Percentiles rank a stretch among this genome's conserved stretches.
Evolutionary conservation across 345 rosid genomes (phyloP).

Genomic region (Gossypium longicalyx): DNA sequence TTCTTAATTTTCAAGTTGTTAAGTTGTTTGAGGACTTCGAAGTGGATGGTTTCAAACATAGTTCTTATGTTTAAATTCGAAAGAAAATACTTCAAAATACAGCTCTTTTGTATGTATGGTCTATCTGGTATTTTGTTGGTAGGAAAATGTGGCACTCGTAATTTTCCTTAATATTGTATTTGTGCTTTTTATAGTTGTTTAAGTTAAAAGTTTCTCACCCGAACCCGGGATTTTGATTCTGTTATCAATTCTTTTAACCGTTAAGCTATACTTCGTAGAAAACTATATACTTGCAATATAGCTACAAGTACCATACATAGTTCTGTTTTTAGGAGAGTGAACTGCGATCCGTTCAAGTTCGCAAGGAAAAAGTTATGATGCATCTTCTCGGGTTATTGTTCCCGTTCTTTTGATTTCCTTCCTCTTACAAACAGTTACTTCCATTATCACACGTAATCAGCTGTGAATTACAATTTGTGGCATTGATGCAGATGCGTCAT

Average conservation of each 20-base stretch:
- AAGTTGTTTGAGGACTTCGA: background rate
- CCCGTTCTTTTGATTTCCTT: background rate
- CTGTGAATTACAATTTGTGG: background rate
- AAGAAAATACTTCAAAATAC: background rate
- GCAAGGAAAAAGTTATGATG: background rate
- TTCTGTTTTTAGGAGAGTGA: background rate
- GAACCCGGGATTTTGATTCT: background rate
- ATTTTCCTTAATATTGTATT: background rate
- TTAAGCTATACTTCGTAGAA: background rate
- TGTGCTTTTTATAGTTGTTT: background rate
- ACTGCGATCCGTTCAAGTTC: background rate
- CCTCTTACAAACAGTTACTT: no score
- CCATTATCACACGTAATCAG: background rate
- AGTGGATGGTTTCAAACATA: background rate
- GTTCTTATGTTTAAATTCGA: background rate
- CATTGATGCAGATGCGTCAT: constrained; percentile 70
- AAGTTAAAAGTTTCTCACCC: background rate
- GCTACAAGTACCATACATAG: background rate
- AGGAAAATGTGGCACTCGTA: background rate
- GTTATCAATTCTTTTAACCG: background rate
- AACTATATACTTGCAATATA: background rate
- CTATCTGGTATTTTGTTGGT: background rate
- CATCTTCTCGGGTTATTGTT: background rate
- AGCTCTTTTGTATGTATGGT: background rate
- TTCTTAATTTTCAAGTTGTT: background rate